A percentile compares a stretch with the other conserved stretches of the same genome.
Conservation (phyloP, 1,139 yeast species). For the Lodderomyces orthopsilosis region DNA sequence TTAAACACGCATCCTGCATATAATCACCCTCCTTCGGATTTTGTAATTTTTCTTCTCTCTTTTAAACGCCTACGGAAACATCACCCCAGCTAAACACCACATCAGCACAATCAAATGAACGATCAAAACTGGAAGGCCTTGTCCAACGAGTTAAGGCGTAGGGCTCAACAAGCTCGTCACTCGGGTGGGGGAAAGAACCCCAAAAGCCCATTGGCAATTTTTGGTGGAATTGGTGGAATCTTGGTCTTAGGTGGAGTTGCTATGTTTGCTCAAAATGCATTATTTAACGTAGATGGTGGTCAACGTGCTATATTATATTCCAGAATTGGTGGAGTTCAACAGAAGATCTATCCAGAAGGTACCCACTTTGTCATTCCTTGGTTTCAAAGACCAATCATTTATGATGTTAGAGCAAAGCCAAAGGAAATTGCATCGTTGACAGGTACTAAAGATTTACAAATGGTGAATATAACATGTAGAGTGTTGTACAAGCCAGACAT, state of each 20-base stretch:
- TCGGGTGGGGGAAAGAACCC: constrained; percentile 33
- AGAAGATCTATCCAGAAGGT: constrained; percentile 88
- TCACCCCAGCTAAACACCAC: not conserved
- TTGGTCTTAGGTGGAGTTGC: constrained; percentile 72
- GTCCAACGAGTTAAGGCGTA: constrained; percentile 63
- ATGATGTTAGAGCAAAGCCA: constrained; percentile 96
- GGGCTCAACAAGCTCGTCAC: constrained; percentile 50
- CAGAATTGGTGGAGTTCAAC: constrained; percentile 80
- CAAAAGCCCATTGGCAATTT: constrained; percentile 52
- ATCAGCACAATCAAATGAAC: constrained; percentile 26
- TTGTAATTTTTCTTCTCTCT: not conserved
- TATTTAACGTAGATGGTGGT: constrained; percentile 98
- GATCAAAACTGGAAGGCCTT: constrained; percentile 67
- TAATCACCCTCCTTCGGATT: not conserved
- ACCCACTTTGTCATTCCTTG: constrained; percentile 94
- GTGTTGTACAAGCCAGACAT: constrained; percentile 90
- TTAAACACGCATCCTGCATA: constrained; percentile 1
- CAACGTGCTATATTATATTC: constrained; percentile 95
- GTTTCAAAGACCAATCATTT: constrained; percentile 89
- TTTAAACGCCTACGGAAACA: not conserved
- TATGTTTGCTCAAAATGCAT: constrained; percentile 64
- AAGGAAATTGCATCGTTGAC: constrained; percentile 96
- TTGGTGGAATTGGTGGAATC: constrained; percentile 80
- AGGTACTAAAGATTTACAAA: constrained; percentile 96
- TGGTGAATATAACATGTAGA: constrained; percentile 98